A percentile compares a stretch with the other conserved stretches of the same genome.
These are phyloP conservation scores for Effrenium voratum DNA, from an alignment of 73 alveolate species.

Conservation along the genomic window DNA sequence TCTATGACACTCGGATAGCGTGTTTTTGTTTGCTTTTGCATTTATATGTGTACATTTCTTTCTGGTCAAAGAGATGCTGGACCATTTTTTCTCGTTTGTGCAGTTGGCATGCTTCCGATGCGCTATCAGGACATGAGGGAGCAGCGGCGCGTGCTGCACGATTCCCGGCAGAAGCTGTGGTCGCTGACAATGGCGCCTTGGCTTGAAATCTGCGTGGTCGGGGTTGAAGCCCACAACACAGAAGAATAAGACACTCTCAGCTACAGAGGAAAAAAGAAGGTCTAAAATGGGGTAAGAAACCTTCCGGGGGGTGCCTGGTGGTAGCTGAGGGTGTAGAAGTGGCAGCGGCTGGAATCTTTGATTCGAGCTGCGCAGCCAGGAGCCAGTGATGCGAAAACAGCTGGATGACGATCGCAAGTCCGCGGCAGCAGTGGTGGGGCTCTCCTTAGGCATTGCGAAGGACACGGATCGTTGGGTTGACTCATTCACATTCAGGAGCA, in stretches of 20 bases:
- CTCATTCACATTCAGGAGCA: too few species aligned
- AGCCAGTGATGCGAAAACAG: slow-evolving; percentile 62
- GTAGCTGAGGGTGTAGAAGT: too few species aligned
- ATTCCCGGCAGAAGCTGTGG: slow-evolving; percentile 78
- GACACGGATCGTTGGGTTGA: too few species aligned
- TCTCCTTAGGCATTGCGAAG: too few species aligned
- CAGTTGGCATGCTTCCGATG: not conserved
- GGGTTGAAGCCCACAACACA: not conserved
- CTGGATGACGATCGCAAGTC: slow-evolving; percentile 56
- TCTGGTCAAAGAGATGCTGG: too few species aligned
- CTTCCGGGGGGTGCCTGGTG: too few species aligned
- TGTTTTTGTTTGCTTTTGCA: not conserved
- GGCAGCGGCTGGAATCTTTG: too few species aligned
- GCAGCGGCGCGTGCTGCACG: slow-evolving; percentile 61
- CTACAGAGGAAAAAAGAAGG: too few species aligned
- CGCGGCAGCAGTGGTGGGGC: slow-evolving; percentile 45
- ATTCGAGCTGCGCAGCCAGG: too few species aligned
- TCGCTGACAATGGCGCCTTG: slow-evolving; percentile 73
- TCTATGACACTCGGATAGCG: slow-evolving; percentile 30
- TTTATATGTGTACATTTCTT: too few species aligned
- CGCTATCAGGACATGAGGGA: slow-evolving; percentile 72
- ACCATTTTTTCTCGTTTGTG: not conserved
- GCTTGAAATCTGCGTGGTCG: not conserved
- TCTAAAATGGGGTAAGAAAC: too few species aligned
- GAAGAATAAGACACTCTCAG: not conserved